Percentiles rank a stretch among this genome's conserved stretches.
Evolutionary conservation across 306 rosid genomes (phyloP).

Genomic region (Inga laurina): DNA sequence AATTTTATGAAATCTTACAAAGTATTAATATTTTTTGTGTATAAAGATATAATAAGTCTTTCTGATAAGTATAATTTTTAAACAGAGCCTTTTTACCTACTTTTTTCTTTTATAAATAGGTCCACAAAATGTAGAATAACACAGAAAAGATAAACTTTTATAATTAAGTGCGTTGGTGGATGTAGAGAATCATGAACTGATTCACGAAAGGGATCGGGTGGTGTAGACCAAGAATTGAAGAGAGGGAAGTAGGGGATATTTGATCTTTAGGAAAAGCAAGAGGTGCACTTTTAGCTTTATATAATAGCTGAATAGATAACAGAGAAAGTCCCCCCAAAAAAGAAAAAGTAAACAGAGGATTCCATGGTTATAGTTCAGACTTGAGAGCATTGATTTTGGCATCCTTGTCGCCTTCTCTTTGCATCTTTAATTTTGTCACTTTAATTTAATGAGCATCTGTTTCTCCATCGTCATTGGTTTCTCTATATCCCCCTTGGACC

Average conservation of each 20-base stretch:
- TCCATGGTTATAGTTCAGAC: not conserved
- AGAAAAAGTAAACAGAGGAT: not conserved
- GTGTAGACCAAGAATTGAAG: not conserved
- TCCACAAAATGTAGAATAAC: too few species aligned
- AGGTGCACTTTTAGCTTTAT: not conserved
- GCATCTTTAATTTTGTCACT: slow-evolving; percentile 19
- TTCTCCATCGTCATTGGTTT: slow-evolving; percentile 13
- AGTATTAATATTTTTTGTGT: too few species aligned
- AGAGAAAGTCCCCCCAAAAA: not conserved
- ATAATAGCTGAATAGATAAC: not conserved
- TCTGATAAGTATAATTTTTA: too few species aligned
- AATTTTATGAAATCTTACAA: too few species aligned
- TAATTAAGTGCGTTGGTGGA: too few species aligned
- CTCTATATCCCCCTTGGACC: not conserved
- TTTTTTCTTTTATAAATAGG: too few species aligned
- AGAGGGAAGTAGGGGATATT: not conserved
- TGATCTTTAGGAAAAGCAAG: not conserved
- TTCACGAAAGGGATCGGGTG: too few species aligned
- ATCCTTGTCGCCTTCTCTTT: slow-evolving; percentile 3
- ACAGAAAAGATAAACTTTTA: too few species aligned
- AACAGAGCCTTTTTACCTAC: too few species aligned
- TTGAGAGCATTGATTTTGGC: not conserved
- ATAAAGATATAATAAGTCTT: too few species aligned
- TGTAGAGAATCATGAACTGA: too few species aligned
- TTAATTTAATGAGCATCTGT: slow-evolving; percentile 2